phyloP scores from a whole-genome alignment of 768 basidiomycete species.

The Tricholoma flavovirens region DNA sequence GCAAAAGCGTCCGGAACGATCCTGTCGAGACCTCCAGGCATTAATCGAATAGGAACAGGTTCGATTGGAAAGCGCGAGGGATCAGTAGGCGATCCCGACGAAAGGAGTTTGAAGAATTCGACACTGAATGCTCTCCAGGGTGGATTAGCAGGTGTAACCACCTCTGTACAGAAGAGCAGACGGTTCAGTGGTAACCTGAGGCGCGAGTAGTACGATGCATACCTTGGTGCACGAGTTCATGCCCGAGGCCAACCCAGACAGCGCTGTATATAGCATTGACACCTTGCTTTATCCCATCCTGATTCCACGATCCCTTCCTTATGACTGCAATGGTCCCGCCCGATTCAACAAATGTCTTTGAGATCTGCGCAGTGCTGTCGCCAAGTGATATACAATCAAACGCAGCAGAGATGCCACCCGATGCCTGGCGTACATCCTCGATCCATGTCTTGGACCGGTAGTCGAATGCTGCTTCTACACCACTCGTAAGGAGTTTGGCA shows the following conservation, averaged over 20 bases:
- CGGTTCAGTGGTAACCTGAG: neutral
- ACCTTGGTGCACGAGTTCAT: conserved; percentile 27
- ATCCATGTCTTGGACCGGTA: conserved; percentile 27
- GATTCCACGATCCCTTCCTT: conserved; percentile 17
- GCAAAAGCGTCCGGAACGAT: conserved; percentile 23
- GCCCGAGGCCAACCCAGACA: conserved; percentile 29
- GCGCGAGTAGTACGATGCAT: neutral
- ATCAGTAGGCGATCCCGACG: conserved; percentile 14
- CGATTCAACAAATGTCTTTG: conserved; percentile 20
- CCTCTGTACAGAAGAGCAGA: conserved; percentile 11
- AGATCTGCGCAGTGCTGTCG: conserved; percentile 23
- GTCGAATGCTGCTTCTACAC: conserved; percentile 27
- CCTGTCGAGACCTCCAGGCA: conserved; percentile 26
- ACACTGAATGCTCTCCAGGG: conserved; percentile 25
- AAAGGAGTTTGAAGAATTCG: conserved; percentile 27
- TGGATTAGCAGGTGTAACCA: conserved; percentile 16
- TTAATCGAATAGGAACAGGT: conserved; percentile 23
- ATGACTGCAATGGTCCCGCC: conserved; percentile 29
- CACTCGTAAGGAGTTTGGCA: conserved; percentile 19
- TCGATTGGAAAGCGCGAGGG: conserved; percentile 18
- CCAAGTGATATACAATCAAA: conserved; percentile 31
- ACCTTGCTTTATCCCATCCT: conserved; percentile 18
- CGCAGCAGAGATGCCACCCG: conserved; percentile 25
- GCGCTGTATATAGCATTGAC: conserved; percentile 27
- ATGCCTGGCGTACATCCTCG: conserved; percentile 21